A percentile compares a stretch with the other conserved stretches of the same genome.
These are phyloP conservation scores for Coleophoma cylindrospora DNA, from an alignment of 2,329 filamentous ascomycete species.

Conservation along the genomic window DNA sequence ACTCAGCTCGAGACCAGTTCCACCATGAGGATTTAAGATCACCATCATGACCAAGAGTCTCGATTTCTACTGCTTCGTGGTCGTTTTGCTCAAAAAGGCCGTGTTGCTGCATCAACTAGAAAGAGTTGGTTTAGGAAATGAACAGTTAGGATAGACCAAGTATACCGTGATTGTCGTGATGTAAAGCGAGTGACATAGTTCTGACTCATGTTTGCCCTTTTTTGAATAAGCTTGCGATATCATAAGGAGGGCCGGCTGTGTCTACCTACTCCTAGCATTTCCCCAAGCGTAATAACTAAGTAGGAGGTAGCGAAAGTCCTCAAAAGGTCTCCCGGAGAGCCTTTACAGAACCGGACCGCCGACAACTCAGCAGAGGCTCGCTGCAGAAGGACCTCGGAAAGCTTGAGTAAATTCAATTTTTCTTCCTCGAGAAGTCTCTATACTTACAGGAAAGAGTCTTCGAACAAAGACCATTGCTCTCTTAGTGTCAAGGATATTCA, in stretches of 20 bases:
- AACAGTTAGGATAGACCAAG: slow-evolving; percentile 1
- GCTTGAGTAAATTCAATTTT: no score
- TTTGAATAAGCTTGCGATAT: neutral
- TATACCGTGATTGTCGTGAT: slow-evolving; percentile 40
- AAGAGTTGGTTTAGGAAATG: slow-evolving; percentile 16
- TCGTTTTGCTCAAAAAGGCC: slow-evolving; percentile 44
- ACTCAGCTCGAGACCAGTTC: slow-evolving; percentile 47
- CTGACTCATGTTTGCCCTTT: slow-evolving; percentile 27
- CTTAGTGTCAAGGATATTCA: slow-evolving; percentile 45
- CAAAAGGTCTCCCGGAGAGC: neutral
- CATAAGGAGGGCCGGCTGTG: no score
- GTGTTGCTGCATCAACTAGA: slow-evolving; percentile 32
- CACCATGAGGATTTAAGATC: slow-evolving; percentile 43
- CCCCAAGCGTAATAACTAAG: neutral
- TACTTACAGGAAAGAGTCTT: slow-evolving; percentile 15
- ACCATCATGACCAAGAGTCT: slow-evolving; percentile 35
- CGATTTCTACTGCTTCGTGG: slow-evolving; percentile 32
- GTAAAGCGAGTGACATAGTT: slow-evolving; percentile 40
- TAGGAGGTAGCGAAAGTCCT: neutral
- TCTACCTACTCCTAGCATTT: slow-evolving; percentile 15
- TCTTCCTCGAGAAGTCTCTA: neutral
- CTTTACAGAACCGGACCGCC: neutral
- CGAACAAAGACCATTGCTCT: slow-evolving; percentile 40
- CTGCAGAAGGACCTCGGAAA: neutral
- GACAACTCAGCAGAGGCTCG: neutral